phyloP scores from a whole-genome alignment of 179 eudicot species.

The Silene coronaria region DNA sequence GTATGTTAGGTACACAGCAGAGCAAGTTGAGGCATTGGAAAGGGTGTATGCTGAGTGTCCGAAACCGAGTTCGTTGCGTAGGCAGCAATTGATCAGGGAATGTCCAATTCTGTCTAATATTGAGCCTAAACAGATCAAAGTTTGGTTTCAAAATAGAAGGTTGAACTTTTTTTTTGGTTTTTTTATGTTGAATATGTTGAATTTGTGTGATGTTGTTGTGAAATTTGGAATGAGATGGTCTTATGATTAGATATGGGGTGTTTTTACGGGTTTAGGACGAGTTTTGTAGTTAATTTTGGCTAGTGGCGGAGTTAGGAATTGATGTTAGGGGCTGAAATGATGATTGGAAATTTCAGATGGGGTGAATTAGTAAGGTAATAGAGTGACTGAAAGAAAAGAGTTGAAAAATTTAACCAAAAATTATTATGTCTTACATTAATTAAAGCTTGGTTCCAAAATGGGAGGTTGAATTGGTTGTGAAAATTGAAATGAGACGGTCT shows the following conservation, averaged over 20 bases:
- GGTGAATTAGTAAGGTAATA: too few relatives aligned
- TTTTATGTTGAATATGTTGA: neutral
- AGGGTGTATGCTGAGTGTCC: slow-evolving; percentile 39
- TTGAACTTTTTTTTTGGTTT: neutral
- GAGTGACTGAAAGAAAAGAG: too few relatives aligned
- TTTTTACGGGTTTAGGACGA: neutral
- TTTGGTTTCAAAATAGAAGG: slow-evolving; percentile 36
- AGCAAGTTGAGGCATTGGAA: slow-evolving; percentile 40
- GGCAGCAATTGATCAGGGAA: slow-evolving; percentile 32
- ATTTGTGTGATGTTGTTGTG: neutral
- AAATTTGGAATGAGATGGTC: neutral
- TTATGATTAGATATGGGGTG: neutral
- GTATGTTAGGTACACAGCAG: slow-evolving; percentile 32
- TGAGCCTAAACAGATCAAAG: slow-evolving; percentile 40
- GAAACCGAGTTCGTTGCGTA: slow-evolving; percentile 34
- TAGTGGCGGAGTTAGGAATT: too few relatives aligned
- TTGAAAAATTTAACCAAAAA: too few relatives aligned
- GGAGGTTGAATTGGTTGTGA: neutral
- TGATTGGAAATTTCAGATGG: too few relatives aligned
- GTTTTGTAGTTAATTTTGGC: neutral
- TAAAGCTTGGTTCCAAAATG: too few relatives aligned
- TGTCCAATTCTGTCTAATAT: slow-evolving; percentile 37
- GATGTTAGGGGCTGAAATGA: too few relatives aligned
- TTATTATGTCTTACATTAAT: too few relatives aligned
- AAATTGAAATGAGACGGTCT: neutral